phyloP scores from a whole-genome alignment of 2,329 filamentous ascomycete genomes.

The Aspergillus thermomutatus region DNA sequence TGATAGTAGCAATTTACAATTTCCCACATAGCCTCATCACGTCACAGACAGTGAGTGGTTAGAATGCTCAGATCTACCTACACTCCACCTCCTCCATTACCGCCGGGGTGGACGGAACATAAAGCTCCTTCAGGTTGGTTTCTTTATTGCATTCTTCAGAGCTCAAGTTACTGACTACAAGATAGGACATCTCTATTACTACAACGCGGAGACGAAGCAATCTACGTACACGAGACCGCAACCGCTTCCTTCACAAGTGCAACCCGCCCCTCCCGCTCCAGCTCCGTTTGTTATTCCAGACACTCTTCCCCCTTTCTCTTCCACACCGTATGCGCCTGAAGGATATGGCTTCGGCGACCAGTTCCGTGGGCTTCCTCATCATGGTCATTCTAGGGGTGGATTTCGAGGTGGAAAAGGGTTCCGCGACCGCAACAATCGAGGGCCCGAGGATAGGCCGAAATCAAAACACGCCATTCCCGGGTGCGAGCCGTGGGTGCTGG shows the following conservation, averaged over 20 bases:
- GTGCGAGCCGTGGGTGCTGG: conserved; percentile 81
- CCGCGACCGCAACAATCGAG: conserved; percentile 60
- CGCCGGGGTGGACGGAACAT: conserved; percentile 87
- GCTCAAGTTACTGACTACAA: conserved; percentile 16
- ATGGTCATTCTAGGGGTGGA: conserved; percentile 45
- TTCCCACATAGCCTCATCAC: not conserved
- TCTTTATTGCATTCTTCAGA: conserved; percentile 8
- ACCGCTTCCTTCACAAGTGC: conserved; percentile 24
- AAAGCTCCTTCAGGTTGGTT: conserved; percentile 70
- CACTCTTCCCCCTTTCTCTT: conserved; percentile 34
- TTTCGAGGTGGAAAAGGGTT: conserved; percentile 52
- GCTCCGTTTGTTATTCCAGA: conserved; percentile 33
- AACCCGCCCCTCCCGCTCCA: conserved; percentile 35
- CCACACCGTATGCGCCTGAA: conserved; percentile 32
- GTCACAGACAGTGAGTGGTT: not conserved
- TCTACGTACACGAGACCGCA: conserved; percentile 83
- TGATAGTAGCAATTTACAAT: not conserved
- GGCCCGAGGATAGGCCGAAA: conserved; percentile 75
- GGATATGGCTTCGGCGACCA: conserved; percentile 14
- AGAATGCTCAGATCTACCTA: conserved; percentile 77
- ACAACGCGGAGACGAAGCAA: conserved; percentile 74
- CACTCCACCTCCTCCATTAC: conserved; percentile 63
- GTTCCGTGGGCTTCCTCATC: conserved; percentile 15
- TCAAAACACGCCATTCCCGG: conserved; percentile 75
- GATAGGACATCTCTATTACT: conserved; percentile 79